Evolutionary conservation across 2,329 filamentous ascomycete genomes (phyloP).

Genomic region (Mycosphaerella arachidis): DNA sequence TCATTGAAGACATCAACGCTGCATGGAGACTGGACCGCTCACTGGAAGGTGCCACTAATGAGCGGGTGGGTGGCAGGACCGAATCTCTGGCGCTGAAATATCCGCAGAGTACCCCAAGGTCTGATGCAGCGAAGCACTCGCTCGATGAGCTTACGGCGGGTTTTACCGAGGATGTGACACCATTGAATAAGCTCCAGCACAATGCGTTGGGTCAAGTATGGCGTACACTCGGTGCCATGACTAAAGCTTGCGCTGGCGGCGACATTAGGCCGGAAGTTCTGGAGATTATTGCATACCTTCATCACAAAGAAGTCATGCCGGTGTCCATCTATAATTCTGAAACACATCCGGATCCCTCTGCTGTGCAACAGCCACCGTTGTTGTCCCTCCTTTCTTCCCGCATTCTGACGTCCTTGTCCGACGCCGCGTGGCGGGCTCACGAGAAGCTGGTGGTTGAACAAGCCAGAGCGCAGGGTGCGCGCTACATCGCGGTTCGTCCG

Average conservation of each 20-base stretch:
- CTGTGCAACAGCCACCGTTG: slow-evolving; percentile 45
- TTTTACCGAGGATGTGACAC: neutral
- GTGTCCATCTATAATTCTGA: slow-evolving; percentile 42
- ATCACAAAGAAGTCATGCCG: slow-evolving; percentile 46
- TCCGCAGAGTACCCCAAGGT: neutral
- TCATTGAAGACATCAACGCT: slow-evolving; percentile 4
- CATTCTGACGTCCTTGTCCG: slow-evolving; percentile 47
- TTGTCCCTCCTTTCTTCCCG: slow-evolving; percentile 45
- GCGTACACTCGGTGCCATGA: slow-evolving; percentile 44
- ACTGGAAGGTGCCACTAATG: slow-evolving; percentile 15
- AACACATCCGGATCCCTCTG: slow-evolving; percentile 32
- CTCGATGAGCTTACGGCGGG: slow-evolving; percentile 24
- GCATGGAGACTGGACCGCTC: slow-evolving; percentile 9
- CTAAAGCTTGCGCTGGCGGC: slow-evolving; percentile 31
- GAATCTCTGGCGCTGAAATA: neutral
- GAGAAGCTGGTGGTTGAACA: slow-evolving; percentile 33
- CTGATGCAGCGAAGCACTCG: neutral
- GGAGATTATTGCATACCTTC: slow-evolving; percentile 46
- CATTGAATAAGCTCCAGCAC: slow-evolving; percentile 29
- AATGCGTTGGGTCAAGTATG: slow-evolving; percentile 44
- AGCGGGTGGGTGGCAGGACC: slow-evolving; percentile 3
- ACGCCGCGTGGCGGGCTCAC: slow-evolving; percentile 48
- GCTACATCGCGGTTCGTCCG: slow-evolving; percentile 37
- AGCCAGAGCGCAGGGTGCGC: slow-evolving; percentile 31
- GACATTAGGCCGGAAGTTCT: slow-evolving; percentile 42